Conservation (phyloP, 2,329 filamentous ascomycete genomes). For the Penicillium rolfsii region DNA sequence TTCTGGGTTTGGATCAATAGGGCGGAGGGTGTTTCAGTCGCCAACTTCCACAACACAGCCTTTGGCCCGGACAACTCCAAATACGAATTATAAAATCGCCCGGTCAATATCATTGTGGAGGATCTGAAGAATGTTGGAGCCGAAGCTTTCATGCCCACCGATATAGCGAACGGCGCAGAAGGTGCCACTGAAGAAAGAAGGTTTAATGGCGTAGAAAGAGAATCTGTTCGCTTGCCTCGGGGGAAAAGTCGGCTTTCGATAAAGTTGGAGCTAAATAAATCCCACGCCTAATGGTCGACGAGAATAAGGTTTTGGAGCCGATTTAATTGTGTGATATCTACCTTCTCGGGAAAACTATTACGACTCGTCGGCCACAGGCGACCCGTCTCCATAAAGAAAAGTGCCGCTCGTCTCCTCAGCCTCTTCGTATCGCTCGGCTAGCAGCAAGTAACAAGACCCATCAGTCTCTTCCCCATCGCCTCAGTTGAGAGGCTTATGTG, state of each 20-base stretch:
- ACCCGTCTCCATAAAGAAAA: no score
- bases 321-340: conserved; percentile 32
- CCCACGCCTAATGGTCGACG: conserved; percentile 76
- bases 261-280: conserved; percentile 90
- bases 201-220: conserved; percentile 95
- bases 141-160: conserved; percentile 74
- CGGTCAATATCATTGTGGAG: conserved; percentile 84
- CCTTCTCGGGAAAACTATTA: no score
- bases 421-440: neutral
- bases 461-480: no score
- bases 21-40: conserved; percentile 72
- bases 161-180: conserved; percentile 89
- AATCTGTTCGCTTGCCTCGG: conserved; percentile 83
- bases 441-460: no score
- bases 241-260: conserved; percentile 74
- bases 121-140: conserved; percentile 76
- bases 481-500: no score
- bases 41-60: conserved; percentile 72
- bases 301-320: conserved; percentile 70
- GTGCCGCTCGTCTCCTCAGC: no score
- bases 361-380: no score
- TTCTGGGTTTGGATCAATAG: conserved; percentile 85
- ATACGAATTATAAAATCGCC: conserved; percentile 95
- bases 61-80: conserved; percentile 96
- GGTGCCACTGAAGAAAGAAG: conserved; percentile 95